Conservation (phyloP, 768 basidiomycete species). For the Bullera alba region DNA sequence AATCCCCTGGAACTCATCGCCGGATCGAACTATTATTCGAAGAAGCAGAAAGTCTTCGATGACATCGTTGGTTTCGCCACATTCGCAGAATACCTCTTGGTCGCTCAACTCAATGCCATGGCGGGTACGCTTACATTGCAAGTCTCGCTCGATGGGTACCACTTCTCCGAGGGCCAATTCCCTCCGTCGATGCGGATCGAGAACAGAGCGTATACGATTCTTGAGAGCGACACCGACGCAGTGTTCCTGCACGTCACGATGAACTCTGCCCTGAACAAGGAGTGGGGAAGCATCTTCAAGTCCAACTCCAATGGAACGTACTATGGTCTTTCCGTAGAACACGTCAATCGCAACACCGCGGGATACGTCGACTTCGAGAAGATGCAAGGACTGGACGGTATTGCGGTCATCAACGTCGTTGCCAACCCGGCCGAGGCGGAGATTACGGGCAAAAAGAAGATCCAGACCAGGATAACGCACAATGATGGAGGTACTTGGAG, state of each 20-base stretch:
- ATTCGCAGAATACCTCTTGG: slow-evolving; percentile 91
- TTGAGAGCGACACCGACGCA: slow-evolving; percentile 87
- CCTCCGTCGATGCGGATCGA: slow-evolving; percentile 83
- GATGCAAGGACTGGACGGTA: slow-evolving; percentile 89
- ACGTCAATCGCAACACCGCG: slow-evolving; percentile 78
- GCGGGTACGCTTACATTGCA: slow-evolving; percentile 61
- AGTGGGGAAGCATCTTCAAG: slow-evolving; percentile 64
- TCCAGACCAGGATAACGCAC: slow-evolving; percentile 86
- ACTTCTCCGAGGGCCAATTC: slow-evolving; percentile 80
- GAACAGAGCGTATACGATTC: slow-evolving; percentile 81
- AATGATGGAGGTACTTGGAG: slow-evolving; percentile 94
- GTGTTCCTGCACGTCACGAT: slow-evolving; percentile 96
- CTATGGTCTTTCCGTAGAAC: slow-evolving; percentile 75
- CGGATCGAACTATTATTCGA: slow-evolving; percentile 65
- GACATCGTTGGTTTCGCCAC: slow-evolving; percentile 82
- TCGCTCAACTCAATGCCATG: slow-evolving; percentile 66
- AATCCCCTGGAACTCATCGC: slow-evolving; percentile 74
- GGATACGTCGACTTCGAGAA: slow-evolving; percentile 98
- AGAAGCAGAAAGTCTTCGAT: slow-evolving; percentile 71
- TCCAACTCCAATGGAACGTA: slow-evolving; percentile 99
- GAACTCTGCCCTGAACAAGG: slow-evolving; percentile 63
- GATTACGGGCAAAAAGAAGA: slow-evolving; percentile 62
- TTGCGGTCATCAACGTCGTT: slow-evolving; percentile 87
- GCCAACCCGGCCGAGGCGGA: slow-evolving; percentile 68
- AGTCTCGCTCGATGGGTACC: slow-evolving; percentile 82